Percentiles rank a stretch among this genome's conserved stretches.
These are phyloP conservation scores for Galerina marginata DNA, from an alignment of 768 basidiomycete genomes.

Conservation along the genomic window DNA sequence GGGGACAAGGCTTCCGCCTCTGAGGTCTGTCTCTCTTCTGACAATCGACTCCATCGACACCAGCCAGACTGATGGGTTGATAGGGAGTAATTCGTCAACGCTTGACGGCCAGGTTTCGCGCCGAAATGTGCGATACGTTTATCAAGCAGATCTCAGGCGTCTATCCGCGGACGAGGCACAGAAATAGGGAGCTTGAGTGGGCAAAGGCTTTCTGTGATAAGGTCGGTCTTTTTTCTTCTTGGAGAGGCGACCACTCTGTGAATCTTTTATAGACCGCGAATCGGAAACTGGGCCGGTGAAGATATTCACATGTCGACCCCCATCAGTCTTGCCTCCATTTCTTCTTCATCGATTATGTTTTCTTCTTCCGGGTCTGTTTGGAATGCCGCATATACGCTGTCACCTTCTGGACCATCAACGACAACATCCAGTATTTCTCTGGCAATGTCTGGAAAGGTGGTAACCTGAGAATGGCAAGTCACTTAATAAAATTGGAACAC, in stretches of 20 bases:
- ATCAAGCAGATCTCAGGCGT: conserved; percentile 44
- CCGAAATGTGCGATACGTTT: conserved; percentile 58
- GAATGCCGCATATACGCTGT: conserved; percentile 66
- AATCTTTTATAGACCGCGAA: conserved; percentile 23
- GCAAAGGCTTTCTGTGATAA: conserved; percentile 60
- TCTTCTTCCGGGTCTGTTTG: conserved; percentile 50
- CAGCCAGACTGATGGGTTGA: conserved; percentile 16
- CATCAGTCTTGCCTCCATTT: conserved; percentile 57
- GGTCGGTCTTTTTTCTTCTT: conserved; percentile 30
- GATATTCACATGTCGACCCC: conserved; percentile 27
- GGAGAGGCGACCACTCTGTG: neutral
- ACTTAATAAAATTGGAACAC: conserved; percentile 17
- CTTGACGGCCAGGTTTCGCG: conserved; percentile 51
- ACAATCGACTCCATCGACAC: conserved; percentile 12
- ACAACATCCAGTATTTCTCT: conserved; percentile 67
- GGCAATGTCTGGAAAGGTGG: conserved; percentile 52
- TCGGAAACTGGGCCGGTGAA: conserved; percentile 21
- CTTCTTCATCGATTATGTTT: conserved; percentile 57
- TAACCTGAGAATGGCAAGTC: conserved; percentile 4
- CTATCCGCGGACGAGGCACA: conserved; percentile 29
- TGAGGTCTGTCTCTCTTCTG: conserved; percentile 12
- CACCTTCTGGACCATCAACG: conserved; percentile 76
- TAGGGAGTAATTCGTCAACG: conserved; percentile 49
- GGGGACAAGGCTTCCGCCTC: conserved; percentile 3
- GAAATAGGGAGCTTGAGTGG: conserved; percentile 56